Evolutionary conservation across 495 filamentous ascomycete species (phyloP).

Genomic region (Penicillium chermesinum): DNA sequence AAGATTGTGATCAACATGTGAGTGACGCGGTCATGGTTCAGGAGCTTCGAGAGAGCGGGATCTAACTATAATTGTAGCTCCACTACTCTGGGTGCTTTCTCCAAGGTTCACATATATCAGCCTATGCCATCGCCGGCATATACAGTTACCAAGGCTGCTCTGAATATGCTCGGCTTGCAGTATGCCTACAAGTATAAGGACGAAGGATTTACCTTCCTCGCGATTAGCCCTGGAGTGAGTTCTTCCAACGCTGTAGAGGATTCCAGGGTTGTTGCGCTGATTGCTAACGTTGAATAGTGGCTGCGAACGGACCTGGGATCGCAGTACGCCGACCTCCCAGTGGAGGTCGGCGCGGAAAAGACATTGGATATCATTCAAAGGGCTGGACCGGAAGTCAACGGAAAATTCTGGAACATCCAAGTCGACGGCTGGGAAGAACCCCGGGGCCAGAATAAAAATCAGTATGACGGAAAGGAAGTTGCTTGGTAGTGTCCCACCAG

Average conservation of each 20-base stretch:
- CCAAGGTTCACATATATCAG: constrained; percentile 15
- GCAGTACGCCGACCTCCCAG: constrained; percentile 37
- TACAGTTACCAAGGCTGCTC: constrained; percentile 47
- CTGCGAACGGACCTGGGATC: constrained; percentile 46
- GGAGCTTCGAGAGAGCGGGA: too few species aligned
- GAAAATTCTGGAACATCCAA: constrained; percentile 41
- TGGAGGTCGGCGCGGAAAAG: constrained; percentile 39
- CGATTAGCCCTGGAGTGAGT: constrained; percentile 45
- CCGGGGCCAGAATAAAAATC: constrained; percentile 29
- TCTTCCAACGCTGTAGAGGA: constrained; percentile 27
- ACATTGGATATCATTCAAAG: constrained; percentile 41
- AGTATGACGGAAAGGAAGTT: constrained; percentile 23
- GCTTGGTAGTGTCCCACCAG: constrained; percentile 24
- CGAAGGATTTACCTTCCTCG: constrained; percentile 42
- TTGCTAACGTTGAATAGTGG: constrained; percentile 34
- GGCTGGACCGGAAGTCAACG: constrained; percentile 33
- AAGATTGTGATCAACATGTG: constrained; percentile 49
- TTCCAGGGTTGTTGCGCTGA: constrained; percentile 18
- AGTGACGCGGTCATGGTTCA: constrained; percentile 4
- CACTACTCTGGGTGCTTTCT: constrained; percentile 41
- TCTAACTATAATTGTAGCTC: constrained; percentile 9
- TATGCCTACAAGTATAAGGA: constrained; percentile 37
- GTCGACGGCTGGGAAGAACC: constrained; percentile 40
- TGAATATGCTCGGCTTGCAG: constrained; percentile 48
- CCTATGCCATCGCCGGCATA: constrained; percentile 36